Conservation (phyloP, 805 yeast species). For the Teunomyces panamensis region DNA sequence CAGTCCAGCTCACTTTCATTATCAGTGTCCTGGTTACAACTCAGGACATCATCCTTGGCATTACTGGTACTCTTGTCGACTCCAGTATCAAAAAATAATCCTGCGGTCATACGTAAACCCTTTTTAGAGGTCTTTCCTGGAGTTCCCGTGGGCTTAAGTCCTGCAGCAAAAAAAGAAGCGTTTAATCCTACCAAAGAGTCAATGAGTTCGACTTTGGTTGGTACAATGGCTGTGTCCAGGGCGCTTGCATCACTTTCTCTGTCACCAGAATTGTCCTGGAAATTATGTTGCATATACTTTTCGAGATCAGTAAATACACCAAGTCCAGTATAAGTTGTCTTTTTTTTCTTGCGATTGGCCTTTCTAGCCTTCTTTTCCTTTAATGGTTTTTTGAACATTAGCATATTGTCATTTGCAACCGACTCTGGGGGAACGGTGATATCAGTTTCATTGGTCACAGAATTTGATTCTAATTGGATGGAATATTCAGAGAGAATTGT, state of each 20-base stretch:
- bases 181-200: background rate
- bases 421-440: background rate
- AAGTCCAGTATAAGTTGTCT: background rate
- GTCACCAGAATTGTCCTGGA: too few species aligned
- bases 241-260: too few species aligned
- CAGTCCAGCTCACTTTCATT: background rate
- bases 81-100: constrained; percentile 8
- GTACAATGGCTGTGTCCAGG: background rate
- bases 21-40: background rate
- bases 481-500: background rate
- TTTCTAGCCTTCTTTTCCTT: background rate
- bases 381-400: background rate
- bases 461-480: background rate
- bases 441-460: background rate
- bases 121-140: constrained; percentile 1
- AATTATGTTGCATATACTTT: background rate
- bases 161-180: background rate
- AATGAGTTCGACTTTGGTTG: background rate
- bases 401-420: background rate
- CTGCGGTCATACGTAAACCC: constrained; percentile 7
- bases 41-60: background rate
- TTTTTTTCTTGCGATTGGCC: background rate
- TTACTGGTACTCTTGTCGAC: background rate
- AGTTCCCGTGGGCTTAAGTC: background rate
- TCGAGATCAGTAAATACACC: background rate